A percentile compares a stretch with the other conserved stretches of the same genome.
Evolutionary conservation across 768 basidiomycete species (phyloP).

Genomic region (Cyathus striatus): DNA sequence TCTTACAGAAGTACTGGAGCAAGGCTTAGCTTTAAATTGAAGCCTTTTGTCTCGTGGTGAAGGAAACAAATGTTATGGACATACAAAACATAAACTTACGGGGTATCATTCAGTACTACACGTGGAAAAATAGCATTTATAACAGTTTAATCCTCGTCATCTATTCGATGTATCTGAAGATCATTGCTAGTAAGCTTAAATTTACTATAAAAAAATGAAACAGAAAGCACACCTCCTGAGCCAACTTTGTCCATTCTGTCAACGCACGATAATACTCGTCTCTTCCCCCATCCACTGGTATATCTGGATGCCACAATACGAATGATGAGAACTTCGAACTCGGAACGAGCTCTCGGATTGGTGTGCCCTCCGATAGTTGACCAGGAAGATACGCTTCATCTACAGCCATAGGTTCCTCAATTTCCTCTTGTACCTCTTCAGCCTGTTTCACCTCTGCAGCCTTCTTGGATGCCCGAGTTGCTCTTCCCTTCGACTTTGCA

Average conservation of each 20-base stretch:
- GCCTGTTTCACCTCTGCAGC: constrained; percentile 17
- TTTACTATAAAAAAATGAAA: background rate
- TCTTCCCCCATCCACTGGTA: constrained; percentile 57
- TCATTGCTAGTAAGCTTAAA: constrained; percentile 1
- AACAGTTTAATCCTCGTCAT: too few relatives aligned
- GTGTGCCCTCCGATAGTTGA: constrained; percentile 10
- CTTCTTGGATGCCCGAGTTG: constrained; percentile 19
- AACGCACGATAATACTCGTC: constrained; percentile 72
- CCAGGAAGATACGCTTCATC: background rate
- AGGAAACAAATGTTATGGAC: too few relatives aligned
- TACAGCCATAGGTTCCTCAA: constrained; percentile 8
- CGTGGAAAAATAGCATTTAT: too few relatives aligned
- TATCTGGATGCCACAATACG: constrained; percentile 74
- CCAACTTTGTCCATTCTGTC: constrained; percentile 65
- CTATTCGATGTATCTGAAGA: constrained; percentile 19
- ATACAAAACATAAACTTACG: too few relatives aligned
- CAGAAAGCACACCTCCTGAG: constrained; percentile 46
- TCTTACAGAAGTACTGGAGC: too few relatives aligned
- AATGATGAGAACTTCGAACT: constrained; percentile 58
- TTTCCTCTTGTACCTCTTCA: constrained; percentile 15
- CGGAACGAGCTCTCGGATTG: constrained; percentile 35
- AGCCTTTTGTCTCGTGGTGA: too few relatives aligned
- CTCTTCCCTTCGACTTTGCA: constrained; percentile 17
- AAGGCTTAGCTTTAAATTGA: too few relatives aligned
- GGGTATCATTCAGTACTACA: too few relatives aligned